Conservation (phyloP, 345 rosid genomes). For the Aquilaria malaccensis region DNA sequence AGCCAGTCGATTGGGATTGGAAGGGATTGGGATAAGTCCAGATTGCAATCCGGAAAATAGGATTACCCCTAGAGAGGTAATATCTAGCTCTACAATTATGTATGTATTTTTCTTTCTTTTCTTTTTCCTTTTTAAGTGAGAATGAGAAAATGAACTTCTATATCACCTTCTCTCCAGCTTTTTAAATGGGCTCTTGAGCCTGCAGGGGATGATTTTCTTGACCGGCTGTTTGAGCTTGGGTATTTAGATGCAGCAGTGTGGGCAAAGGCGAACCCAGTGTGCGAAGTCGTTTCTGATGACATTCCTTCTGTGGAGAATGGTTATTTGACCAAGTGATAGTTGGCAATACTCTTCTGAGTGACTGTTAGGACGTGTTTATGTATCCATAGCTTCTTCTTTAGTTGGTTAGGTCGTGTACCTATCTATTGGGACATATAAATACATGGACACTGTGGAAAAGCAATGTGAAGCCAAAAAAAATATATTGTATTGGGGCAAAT, state of each 20-base stretch:
- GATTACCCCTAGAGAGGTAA: slow-evolving; percentile 67
- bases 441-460: slow-evolving; percentile 2
- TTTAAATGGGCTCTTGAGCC: slow-evolving; percentile 95
- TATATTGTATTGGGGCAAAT: no score
- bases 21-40: slow-evolving; percentile 85
- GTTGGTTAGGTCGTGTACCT: no score
- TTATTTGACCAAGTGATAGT: background rate
- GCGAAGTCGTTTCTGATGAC: slow-evolving; percentile 38
- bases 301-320: slow-evolving; percentile 18
- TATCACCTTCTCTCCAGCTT: slow-evolving; percentile 38
- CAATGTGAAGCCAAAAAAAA: background rate
- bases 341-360: no score
- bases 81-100: background rate
- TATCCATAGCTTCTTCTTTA: no score
- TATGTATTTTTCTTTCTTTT: background rate
- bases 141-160: slow-evolving; percentile 4
- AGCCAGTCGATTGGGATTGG: slow-evolving; percentile 41
- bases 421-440: background rate
- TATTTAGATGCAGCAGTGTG: slow-evolving; percentile 76
- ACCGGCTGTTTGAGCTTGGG: slow-evolving; percentile 69
- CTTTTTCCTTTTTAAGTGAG: no score
- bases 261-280: slow-evolving; percentile 61
- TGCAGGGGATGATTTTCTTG: slow-evolving; percentile 68
- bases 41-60: slow-evolving; percentile 82
- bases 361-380: no score